Evolutionary conservation across 306 rosid genomes (phyloP).

Genomic region (Bauhinia variegata): DNA sequence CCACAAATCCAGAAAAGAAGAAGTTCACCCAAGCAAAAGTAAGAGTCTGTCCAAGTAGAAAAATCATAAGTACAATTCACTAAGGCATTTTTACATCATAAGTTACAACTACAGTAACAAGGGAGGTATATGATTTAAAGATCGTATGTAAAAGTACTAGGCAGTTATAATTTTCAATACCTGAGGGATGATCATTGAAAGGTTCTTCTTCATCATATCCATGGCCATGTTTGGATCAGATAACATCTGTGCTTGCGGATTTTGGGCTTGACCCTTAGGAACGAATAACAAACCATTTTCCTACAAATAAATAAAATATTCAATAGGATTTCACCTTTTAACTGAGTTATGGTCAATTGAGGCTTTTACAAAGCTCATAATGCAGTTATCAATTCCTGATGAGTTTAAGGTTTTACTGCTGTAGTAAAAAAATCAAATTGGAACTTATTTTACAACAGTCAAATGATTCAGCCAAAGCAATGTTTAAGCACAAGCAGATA

Average conservation of each 20-base stretch:
- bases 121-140: slow-evolving; percentile 12
- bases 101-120: slow-evolving; percentile 5
- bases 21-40: slow-evolving; percentile 99
- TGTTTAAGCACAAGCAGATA: background rate
- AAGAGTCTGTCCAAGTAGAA: slow-evolving; percentile 73
- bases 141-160: background rate
- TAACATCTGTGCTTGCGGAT: slow-evolving; percentile 97
- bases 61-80: slow-evolving; percentile 24
- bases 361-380: slow-evolving; percentile 13
- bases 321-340: slow-evolving; percentile 28
- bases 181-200: slow-evolving; percentile 98
- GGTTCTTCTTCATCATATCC: slow-evolving; percentile 99
- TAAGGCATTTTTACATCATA: slow-evolving; percentile 8
- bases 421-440: slow-evolving; percentile 1
- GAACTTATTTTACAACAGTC: slow-evolving; percentile 14
- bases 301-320: slow-evolving; percentile 43
- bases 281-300: slow-evolving; percentile 87
- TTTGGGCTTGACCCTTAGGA: slow-evolving; percentile 87
- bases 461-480: slow-evolving; percentile 3
- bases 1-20: slow-evolving; percentile 98
- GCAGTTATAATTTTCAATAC: slow-evolving; percentile 44
- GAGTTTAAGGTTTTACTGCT: background rate
- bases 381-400: slow-evolving; percentile 13
- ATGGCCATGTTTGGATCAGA: slow-evolving; percentile 99
- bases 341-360: slow-evolving; percentile 13